Evolutionary conservation across 192 early-diverging fungal species (phyloP).

Genomic region (Powellomyces hirtus): DNA sequence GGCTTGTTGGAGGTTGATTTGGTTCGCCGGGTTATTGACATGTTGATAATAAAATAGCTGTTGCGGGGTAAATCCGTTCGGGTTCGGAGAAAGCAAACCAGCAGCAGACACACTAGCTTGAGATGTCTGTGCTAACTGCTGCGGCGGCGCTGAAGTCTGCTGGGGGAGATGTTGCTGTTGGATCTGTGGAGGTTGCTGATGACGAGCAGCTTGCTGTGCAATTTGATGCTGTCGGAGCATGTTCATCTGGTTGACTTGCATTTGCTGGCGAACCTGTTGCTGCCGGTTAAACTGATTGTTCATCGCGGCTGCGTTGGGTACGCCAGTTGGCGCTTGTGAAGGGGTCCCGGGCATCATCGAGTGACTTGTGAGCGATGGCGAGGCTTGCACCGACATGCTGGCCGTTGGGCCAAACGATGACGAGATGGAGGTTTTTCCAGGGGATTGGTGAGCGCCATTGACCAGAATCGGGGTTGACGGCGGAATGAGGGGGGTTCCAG

Average conservation of each 20-base stretch:
- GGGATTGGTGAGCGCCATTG: neutral
- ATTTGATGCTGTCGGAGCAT: slow-evolving; percentile 1
- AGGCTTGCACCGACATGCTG: neutral
- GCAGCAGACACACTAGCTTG: neutral
- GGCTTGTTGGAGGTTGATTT: slow-evolving; percentile 5
- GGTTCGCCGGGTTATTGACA: slow-evolving; percentile 7
- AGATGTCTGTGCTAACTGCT: slow-evolving; percentile 13
- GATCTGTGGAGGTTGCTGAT: slow-evolving; percentile 7
- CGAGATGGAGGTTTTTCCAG: neutral
- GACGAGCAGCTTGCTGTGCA: slow-evolving; percentile 13
- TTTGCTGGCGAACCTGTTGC: slow-evolving; percentile 6
- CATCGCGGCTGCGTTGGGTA: neutral
- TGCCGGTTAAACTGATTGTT: slow-evolving; percentile 9
- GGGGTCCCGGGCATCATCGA: neutral
- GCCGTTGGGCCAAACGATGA: neutral
- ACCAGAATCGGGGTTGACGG: neutral
- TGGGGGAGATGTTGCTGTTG: slow-evolving; percentile 17
- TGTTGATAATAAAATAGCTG: slow-evolving; percentile 27
- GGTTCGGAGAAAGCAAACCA: neutral
- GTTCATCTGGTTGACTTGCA: neutral
- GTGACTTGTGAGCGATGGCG: neutral
- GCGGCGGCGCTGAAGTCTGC: slow-evolving; percentile 2
- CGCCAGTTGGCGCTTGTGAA: neutral
- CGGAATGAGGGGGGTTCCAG: neutral
- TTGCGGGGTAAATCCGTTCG: slow-evolving; percentile 17